Evolutionary conservation across 2,329 filamentous ascomycete species (phyloP).

Genomic region (Colletotrichum sp.): DNA sequence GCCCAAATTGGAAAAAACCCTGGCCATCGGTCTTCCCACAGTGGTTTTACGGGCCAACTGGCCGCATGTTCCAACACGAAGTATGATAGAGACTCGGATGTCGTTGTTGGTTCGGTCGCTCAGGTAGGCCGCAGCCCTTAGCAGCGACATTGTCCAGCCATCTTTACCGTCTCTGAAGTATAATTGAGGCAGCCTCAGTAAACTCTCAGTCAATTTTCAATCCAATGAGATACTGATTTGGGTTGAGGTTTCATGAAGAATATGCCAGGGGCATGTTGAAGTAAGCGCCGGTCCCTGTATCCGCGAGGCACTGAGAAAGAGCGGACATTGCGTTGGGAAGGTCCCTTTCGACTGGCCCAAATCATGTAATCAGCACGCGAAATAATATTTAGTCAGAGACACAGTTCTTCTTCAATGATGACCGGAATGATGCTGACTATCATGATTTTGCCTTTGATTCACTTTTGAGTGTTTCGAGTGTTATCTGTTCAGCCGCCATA

Average conservation of each 20-base stretch:
- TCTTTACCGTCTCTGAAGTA: background rate
- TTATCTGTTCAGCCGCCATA: too few relatives aligned
- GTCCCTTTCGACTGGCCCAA: background rate
- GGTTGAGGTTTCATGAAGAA: background rate
- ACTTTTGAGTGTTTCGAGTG: too few relatives aligned
- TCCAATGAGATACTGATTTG: background rate
- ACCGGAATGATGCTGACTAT: rapidly evolving
- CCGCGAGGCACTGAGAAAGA: background rate
- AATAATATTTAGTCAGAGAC: background rate
- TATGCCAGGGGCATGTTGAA: background rate
- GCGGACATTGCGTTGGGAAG: background rate
- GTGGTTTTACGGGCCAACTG: background rate
- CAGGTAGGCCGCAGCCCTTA: background rate
- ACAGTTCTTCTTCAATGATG: background rate
- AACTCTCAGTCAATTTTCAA: rapidly evolving
- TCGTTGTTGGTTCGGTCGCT: background rate
- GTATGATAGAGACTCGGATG: background rate
- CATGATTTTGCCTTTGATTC: background rate
- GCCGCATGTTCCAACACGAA: background rate
- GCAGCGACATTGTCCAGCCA: background rate
- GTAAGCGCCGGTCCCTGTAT: background rate
- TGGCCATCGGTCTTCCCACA: background rate
- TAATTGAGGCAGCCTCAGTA: background rate
- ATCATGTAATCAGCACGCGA: background rate
- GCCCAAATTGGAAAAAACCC: background rate